These are phyloP conservation scores for Colletotrichum magnum DNA, from an alignment of 2,329 filamentous ascomycete species.

Conservation along the genomic window DNA sequence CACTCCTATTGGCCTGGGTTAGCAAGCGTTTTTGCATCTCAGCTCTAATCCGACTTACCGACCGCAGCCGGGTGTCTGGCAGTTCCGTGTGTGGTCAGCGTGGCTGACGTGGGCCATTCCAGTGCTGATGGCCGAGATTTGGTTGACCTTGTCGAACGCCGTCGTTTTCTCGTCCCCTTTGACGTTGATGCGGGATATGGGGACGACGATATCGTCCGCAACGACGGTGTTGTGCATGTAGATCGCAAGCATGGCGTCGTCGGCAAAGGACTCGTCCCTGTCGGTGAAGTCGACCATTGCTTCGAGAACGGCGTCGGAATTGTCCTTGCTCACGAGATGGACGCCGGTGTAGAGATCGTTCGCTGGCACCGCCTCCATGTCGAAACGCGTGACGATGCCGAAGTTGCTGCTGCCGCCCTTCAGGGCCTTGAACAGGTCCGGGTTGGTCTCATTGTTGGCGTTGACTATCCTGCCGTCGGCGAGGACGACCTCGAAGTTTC, in stretches of 20 bases:
- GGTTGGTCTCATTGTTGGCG: slow-evolving; percentile 52
- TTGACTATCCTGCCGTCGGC: slow-evolving; percentile 58
- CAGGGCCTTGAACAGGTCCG: slow-evolving; percentile 62
- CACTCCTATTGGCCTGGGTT: slow-evolving; percentile 44
- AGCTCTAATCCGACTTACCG: background rate
- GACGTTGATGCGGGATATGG: slow-evolving; percentile 41
- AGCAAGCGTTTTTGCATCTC: background rate
- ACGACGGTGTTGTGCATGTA: slow-evolving; percentile 44
- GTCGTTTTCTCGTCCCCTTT: slow-evolving; percentile 30
- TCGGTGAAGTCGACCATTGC: slow-evolving; percentile 59
- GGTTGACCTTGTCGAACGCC: slow-evolving; percentile 13
- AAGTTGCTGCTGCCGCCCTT: slow-evolving; percentile 66
- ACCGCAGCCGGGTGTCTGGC: background rate
- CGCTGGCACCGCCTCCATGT: slow-evolving; percentile 42
- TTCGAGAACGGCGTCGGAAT: slow-evolving; percentile 33
- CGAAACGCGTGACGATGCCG: slow-evolving; percentile 55
- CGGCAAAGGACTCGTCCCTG: slow-evolving; percentile 49
- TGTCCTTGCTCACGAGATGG: slow-evolving; percentile 35
- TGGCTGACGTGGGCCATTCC: slow-evolving; percentile 5
- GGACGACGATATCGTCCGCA: slow-evolving; percentile 37
- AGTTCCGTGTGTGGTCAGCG: background rate
- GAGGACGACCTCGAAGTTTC: slow-evolving; percentile 61
- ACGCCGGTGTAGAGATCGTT: slow-evolving; percentile 38
- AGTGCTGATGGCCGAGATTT: slow-evolving; percentile 13
- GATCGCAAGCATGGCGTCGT: slow-evolving; percentile 46